phyloP scores from a whole-genome alignment of 2,329 filamentous ascomycete genomes.

The Aureobasidium sp. region DNA sequence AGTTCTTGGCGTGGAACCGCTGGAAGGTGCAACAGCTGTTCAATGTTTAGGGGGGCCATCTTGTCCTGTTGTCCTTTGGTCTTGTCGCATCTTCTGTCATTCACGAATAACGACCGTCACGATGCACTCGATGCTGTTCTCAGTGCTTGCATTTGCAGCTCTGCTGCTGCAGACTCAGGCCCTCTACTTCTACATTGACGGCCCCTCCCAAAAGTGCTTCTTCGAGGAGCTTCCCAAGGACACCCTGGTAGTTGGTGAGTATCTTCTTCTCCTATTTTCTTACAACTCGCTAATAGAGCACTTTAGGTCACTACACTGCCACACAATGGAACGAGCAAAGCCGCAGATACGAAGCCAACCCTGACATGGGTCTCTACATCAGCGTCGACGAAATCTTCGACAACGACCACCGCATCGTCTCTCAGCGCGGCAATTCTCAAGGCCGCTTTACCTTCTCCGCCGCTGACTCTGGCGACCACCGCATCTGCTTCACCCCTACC shows the following conservation, averaged over 20 bases:
- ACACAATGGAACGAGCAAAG: slow-evolving; percentile 72
- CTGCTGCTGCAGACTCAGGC: slow-evolving; percentile 60
- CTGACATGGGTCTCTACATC: slow-evolving; percentile 70
- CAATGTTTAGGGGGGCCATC: background rate
- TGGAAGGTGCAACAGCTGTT: background rate
- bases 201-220: slow-evolving; percentile 83
- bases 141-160: slow-evolving; percentile 18
- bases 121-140: slow-evolving; percentile 15
- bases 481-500: slow-evolving; percentile 84
- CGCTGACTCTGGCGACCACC: slow-evolving; percentile 90
- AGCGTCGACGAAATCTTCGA: slow-evolving; percentile 96
- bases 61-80: background rate
- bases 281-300: background rate
- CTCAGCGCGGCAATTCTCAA: slow-evolving; percentile 65
- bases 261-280: background rate
- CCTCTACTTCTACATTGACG: slow-evolving; percentile 94
- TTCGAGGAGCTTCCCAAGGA: slow-evolving; percentile 97
- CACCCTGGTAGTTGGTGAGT: slow-evolving; percentile 79
- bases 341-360: slow-evolving; percentile 63
- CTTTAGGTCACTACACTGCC: slow-evolving; percentile 69
- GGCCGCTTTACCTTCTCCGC: slow-evolving; percentile 95
- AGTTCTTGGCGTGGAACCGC: background rate
- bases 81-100: background rate
- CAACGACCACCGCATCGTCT: slow-evolving; percentile 93
- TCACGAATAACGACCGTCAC: background rate